phyloP scores from a whole-genome alignment of 2,329 filamentous ascomycete genomes.

The Pseudocercospora macadamiae region DNA sequence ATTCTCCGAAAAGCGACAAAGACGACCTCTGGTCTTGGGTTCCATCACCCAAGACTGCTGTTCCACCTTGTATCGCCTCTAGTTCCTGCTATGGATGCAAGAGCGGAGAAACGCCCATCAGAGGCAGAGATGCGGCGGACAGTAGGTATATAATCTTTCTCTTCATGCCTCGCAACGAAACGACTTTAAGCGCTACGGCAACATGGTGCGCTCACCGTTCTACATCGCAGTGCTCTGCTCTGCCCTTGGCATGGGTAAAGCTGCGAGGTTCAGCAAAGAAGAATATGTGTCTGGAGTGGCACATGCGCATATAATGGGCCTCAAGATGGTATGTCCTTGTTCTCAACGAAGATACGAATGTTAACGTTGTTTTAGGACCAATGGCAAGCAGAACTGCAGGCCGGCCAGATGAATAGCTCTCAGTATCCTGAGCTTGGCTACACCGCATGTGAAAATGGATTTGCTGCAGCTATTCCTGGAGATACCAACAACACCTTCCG shows the following conservation, averaged over 20 bases:
- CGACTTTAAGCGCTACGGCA: background rate
- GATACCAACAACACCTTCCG: slow-evolving; percentile 39
- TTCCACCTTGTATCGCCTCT: background rate
- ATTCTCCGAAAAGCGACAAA: background rate
- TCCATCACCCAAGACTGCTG: background rate
- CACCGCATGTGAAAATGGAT: slow-evolving; percentile 26
- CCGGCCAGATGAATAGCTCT: slow-evolving; percentile 42
- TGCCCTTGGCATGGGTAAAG: slow-evolving; percentile 16
- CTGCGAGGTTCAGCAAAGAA: slow-evolving; percentile 19
- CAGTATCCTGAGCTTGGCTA: slow-evolving; percentile 45
- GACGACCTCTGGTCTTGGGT: background rate
- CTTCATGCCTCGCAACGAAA: background rate
- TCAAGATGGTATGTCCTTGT: slow-evolving; percentile 33
- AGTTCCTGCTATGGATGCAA: background rate
- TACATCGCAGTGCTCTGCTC: slow-evolving; percentile 18
- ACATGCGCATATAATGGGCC: slow-evolving; percentile 28
- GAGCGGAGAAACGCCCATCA: background rate
- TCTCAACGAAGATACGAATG: no score
- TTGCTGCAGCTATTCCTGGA: slow-evolving; percentile 24
- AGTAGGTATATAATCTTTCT: background rate
- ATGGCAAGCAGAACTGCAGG: slow-evolving; percentile 41
- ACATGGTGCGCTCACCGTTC: slow-evolving; percentile 15
- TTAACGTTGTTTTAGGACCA: slow-evolving; percentile 29
- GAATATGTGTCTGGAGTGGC: slow-evolving; percentile 28
- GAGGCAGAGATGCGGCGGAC: background rate